These are phyloP conservation scores for Mycena indigotica DNA, from an alignment of 768 basidiomycete genomes.

Conservation along the genomic window DNA sequence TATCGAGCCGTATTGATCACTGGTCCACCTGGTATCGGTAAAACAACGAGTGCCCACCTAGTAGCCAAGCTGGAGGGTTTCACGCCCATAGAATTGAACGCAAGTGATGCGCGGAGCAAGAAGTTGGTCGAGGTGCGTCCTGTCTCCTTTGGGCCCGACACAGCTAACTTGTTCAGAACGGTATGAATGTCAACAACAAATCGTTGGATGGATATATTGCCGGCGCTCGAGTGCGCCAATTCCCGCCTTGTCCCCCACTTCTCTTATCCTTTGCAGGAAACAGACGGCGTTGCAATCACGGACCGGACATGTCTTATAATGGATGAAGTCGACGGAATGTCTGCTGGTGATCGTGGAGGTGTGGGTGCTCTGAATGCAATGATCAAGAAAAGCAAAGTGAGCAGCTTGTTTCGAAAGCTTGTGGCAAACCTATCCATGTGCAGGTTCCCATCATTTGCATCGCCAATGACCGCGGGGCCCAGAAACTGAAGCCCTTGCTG, in stretches of 20 bases:
- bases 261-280: constrained; percentile 40
- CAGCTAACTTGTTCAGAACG: constrained; percentile 52
- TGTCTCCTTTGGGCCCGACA: not conserved
- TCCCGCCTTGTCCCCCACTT: no score
- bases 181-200: constrained; percentile 87
- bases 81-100: constrained; percentile 93
- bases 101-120: constrained; percentile 94
- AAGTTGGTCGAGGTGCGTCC: constrained; percentile 87
- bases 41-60: constrained; percentile 94
- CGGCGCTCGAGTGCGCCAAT: constrained; percentile 48
- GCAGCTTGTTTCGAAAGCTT: constrained; percentile 8
- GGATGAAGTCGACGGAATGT: constrained; percentile 99
- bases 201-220: constrained; percentile 86
- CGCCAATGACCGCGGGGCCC: constrained; percentile 85
- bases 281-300: constrained; percentile 77
- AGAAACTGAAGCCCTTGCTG: constrained; percentile 87
- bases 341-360: constrained; percentile 94
- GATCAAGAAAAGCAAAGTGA: constrained; percentile 90
- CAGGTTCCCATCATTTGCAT: constrained; percentile 98
- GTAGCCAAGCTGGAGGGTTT: constrained; percentile 90
- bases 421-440: not conserved
- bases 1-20: constrained; percentile 89
- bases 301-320: constrained; percentile 89
- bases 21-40: constrained; percentile 95
- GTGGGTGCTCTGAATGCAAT: constrained; percentile 90